phyloP scores from a whole-genome alignment of 768 basidiomycete species.

The Trametes punicea region DNA sequence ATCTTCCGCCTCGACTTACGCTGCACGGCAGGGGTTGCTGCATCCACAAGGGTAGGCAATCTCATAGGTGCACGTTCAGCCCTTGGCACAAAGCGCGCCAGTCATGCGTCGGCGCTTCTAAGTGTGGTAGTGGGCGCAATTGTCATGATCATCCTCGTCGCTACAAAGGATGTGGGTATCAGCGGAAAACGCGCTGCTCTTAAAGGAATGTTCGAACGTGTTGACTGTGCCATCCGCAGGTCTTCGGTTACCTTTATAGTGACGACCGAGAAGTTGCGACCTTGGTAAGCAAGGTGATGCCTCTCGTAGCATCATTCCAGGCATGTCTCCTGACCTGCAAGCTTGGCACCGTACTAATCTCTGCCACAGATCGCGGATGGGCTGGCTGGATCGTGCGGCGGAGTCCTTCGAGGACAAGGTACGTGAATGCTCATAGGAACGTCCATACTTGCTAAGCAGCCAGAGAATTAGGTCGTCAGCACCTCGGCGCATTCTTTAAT shows the following conservation, averaged over 20 bases:
- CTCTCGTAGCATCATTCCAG: conserved; percentile 55
- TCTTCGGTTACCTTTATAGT: conserved; percentile 67
- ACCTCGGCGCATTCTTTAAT: conserved; percentile 73
- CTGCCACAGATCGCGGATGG: conserved; percentile 46
- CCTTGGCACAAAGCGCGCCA: conserved; percentile 49
- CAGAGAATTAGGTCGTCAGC: conserved; percentile 45
- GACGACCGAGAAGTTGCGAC: conserved; percentile 53
- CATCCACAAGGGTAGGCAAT: conserved; percentile 71
- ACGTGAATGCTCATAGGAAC: not conserved
- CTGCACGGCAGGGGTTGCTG: conserved; percentile 49
- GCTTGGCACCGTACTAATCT: not conserved
- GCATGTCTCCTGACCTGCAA: conserved; percentile 23
- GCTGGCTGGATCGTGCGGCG: conserved; percentile 48
- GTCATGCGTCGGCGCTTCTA: conserved; percentile 60
- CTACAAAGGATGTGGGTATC: conserved; percentile 51
- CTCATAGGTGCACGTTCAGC: conserved; percentile 59
- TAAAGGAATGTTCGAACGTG: not conserved
- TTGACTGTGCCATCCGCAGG: conserved; percentile 33
- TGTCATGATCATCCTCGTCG: conserved; percentile 60
- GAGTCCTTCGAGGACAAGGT: conserved; percentile 49
- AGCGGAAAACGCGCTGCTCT: too few relatives aligned
- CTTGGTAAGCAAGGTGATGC: conserved; percentile 49
- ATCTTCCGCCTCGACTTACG: not conserved
- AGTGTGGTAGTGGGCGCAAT: conserved; percentile 56
- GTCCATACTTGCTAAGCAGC: not conserved